Base-by-base conservation (phyloP, 495 filamentous ascomycete genomes). In the Staphylotrichum longicolle region DNA sequence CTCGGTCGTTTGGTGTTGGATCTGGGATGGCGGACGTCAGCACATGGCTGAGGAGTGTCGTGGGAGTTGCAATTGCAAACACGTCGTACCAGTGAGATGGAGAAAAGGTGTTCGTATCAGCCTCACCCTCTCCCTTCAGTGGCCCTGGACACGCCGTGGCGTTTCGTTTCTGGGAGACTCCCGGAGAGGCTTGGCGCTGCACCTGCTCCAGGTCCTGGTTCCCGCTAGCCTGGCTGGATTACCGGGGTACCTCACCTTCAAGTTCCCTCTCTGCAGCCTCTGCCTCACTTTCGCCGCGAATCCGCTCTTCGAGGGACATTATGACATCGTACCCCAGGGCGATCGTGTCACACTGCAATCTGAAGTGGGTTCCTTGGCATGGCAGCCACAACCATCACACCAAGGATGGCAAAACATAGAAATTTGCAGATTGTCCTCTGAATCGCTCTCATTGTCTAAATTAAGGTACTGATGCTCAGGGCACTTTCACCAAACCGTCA, bases 71-170 rank as follows among this genome's bases (percentile, higher is more conserved):
- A 57, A 54, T 68, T 51, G 63, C 56, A 57, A 50, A 62, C 33
- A 34, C 54, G 69, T 72, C 60, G 66, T 59, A 69, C 63, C 41
- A 35, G 37, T 66, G 49, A 62, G 70, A 70, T 67, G 65, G 66
- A 68, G 54, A 62, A 74, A 71, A 71, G 66, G 66, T 72, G 72
- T 70, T 71, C 67, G 70, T 57, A 68, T 65, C 68, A 64, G 63
- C 62, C 60, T 68, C 60, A 49, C 46, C 50, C 46, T n/a, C 47
- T 44, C 57, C n/a, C 7, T 14, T 44, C 12, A 27, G 50, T 40
- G 27, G 50, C 37, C 37, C 66, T 46, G 46, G 54, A 53, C 56
- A 54, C 44, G 39, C 56, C 63, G 68, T 69, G 70, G 64, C 63
- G 66, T 71, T 68, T 62, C 57, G 58, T 66, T 68, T 66, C 58